Conservation (phyloP, 441 rosid species). For the Pelargonium cotyledonis region DNA sequence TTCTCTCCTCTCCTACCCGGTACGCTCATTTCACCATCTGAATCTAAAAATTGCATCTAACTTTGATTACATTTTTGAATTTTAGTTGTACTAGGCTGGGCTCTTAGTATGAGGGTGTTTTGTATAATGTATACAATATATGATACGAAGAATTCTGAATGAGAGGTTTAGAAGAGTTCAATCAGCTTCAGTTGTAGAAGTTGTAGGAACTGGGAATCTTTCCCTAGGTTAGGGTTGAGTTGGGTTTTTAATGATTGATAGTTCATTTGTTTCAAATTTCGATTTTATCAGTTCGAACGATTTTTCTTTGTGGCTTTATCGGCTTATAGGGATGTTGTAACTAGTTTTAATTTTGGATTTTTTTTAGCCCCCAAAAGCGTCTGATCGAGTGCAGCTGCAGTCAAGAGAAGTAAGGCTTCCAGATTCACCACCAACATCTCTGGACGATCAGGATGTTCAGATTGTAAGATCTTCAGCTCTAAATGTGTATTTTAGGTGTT, state of each 20-base stretch:
- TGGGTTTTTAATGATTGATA: background rate
- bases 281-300: background rate
- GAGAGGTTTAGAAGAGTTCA: background rate
- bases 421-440: slow-evolving; percentile 65
- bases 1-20: slow-evolving; percentile 69
- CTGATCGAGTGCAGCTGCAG: slow-evolving; percentile 75
- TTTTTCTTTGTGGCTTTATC: background rate
- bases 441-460: slow-evolving; percentile 82
- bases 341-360: background rate
- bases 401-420: slow-evolving; percentile 80
- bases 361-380: slow-evolving; percentile 61
- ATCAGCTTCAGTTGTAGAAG: background rate
- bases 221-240: background rate
- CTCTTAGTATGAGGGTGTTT: background rate
- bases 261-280: background rate
- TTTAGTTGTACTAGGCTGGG: background rate
- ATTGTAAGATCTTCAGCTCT: slow-evolving; percentile 48
- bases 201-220: background rate
- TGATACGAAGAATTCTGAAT: background rate
- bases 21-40: slow-evolving; percentile 17
- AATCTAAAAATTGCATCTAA: background rate
- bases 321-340: background rate
- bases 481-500: background rate
- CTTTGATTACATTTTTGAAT: background rate
- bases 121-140: background rate